Evolutionary conservation across 164 flowering plant genomes (phyloP).

Genomic region (Macadamia tetraphylla): DNA sequence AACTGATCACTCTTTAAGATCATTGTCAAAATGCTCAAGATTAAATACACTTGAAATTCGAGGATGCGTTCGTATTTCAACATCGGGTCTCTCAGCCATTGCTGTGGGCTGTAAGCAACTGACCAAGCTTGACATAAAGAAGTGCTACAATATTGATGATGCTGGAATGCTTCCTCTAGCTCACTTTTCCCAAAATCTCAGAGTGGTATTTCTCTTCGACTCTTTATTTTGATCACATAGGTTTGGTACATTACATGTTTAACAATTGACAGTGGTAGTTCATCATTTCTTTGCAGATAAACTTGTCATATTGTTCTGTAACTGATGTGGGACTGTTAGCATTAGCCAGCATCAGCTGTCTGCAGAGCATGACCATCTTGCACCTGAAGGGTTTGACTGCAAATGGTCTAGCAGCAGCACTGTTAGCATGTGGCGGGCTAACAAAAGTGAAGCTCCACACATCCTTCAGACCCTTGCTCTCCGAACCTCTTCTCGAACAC

Average conservation of each 20-base stretch:
- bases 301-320: slow-evolving; percentile 69
- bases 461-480: slow-evolving; percentile 44
- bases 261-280: background rate
- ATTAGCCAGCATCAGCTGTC: slow-evolving; percentile 72
- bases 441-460: slow-evolving; percentile 77
- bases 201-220: slow-evolving; percentile 44
- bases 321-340: slow-evolving; percentile 76
- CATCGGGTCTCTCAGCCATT: slow-evolving; percentile 58
- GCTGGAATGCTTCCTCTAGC: slow-evolving; percentile 76
- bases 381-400: slow-evolving; percentile 61
- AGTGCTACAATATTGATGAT: slow-evolving; percentile 64
- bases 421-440: slow-evolving; percentile 66
- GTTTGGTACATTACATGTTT: background rate
- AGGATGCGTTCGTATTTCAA: slow-evolving; percentile 66
- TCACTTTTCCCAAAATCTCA: slow-evolving; percentile 61
- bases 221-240: background rate
- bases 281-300: slow-evolving; percentile 51
- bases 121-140: slow-evolving; percentile 64
- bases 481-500: slow-evolving; percentile 49
- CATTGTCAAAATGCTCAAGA: slow-evolving; percentile 57
- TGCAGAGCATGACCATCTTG: slow-evolving; percentile 67
- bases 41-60: slow-evolving; percentile 63
- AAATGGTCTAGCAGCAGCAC: slow-evolving; percentile 58
- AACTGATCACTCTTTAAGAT: slow-evolving; percentile 53
- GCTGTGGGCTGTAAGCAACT: slow-evolving; percentile 70